phyloP scores from a whole-genome alignment of 306 rosid species.

The Cicer bijugum region DNA sequence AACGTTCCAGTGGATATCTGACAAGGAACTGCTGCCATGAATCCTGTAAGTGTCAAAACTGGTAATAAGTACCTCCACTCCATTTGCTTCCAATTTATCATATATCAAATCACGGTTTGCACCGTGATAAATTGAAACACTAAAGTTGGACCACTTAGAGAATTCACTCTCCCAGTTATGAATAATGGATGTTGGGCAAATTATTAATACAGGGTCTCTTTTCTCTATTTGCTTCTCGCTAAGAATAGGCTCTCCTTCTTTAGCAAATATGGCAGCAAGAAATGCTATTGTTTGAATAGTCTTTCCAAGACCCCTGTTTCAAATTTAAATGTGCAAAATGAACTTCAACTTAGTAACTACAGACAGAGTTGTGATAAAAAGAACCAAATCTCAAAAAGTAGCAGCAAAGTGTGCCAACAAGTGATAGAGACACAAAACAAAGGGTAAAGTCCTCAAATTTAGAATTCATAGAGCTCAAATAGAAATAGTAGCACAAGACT shows the following conservation, averaged over 20 bases:
- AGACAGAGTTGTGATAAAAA: slow-evolving; percentile 13
- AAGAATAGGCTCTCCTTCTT: slow-evolving; percentile 56
- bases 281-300: slow-evolving; percentile 94
- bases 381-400: background rate
- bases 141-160: slow-evolving; percentile 87
- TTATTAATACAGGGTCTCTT: slow-evolving; percentile 73
- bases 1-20: slow-evolving; percentile 68
- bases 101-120: slow-evolving; percentile 73
- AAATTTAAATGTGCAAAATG: slow-evolving; percentile 47
- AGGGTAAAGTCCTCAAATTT: slow-evolving; percentile 18
- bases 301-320: slow-evolving; percentile 94
- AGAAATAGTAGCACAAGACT: slow-evolving; percentile 8
- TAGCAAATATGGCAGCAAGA: slow-evolving; percentile 82
- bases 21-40: slow-evolving; percentile 67
- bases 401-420: background rate
- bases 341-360: slow-evolving; percentile 39
- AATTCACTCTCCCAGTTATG: slow-evolving; percentile 93
- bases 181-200: slow-evolving; percentile 87
- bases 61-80: slow-evolving; percentile 80
- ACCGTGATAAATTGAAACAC: slow-evolving; percentile 81
- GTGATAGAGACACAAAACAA: slow-evolving; percentile 28
- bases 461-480: slow-evolving; percentile 1
- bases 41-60: slow-evolving; percentile 92
- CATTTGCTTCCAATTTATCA: slow-evolving; percentile 65
- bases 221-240: slow-evolving; percentile 49